Evolutionary conservation across 2,329 filamentous ascomycete species (phyloP), one percentile per base, ranked within the genome.

Genomic region (Calycina marina): DNA sequence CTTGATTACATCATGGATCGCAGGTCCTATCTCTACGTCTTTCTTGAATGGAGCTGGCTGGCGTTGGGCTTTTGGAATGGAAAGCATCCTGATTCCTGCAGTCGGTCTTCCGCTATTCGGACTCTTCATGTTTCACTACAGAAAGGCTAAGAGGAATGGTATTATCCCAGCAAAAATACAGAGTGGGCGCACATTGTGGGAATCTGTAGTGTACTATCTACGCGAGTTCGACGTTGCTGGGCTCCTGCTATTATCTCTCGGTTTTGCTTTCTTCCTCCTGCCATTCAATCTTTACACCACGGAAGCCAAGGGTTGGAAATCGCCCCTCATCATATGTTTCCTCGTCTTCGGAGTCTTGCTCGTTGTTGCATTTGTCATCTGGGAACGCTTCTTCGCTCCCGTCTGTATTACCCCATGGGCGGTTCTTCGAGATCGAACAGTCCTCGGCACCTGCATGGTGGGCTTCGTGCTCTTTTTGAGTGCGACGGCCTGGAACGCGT

Each of bases 11-110:
- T 67, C 71, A 2, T 81, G 69, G 57, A 60, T 72, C 27, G 66
- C 69, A 4, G 63, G 70, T 1, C 66, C 61, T n/a, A 64, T 76
- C 36, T 65, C 68, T 0, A 56, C 65, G n/a, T 54, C 57, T 1
- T 65, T 77, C 35, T 56, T 72, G 29, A 47, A 57, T 0, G 54
- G 62, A 3, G 55, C 63, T 3, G 70, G 65, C 28, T 81, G 70
- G 67, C 65, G 72, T 24, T 82, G 76, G 77, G 74, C 63, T 1
- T 81, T 74, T 45, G 77, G 73, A 22, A 61, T 65, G 41, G 81
- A 77, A 53, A 62, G 68, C 25, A 72, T 83, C 42, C 62, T 81
- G 37, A 58, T 72, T 3, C 75, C 76, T 1, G 54, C 65, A 25
- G 62, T 76, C 27, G 68, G 66, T 16, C 38, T 72, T n/a, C 77